Percentiles rank a stretch among this genome's conserved stretches.
Conservation (phyloP, 495 filamentous ascomycete species). For the Penicillium steckii region DNA sequence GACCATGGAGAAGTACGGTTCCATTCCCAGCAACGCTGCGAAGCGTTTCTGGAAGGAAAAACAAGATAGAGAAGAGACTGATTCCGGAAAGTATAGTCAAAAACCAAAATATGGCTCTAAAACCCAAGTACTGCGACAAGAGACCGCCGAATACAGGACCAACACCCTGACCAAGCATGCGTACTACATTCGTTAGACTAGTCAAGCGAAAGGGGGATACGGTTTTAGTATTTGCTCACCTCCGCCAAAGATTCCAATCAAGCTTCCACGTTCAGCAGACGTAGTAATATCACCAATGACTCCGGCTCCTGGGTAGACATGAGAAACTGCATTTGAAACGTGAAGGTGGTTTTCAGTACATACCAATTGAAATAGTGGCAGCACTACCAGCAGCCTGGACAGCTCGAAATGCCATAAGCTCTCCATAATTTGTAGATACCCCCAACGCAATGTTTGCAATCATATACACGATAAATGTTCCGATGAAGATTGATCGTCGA, state of each 20-base stretch:
- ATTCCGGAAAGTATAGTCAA: slow-evolving; percentile 55
- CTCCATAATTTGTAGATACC: slow-evolving; percentile 59
- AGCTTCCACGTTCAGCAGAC: slow-evolving; percentile 36
- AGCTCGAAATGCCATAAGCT: slow-evolving; percentile 61
- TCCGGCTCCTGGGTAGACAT: slow-evolving; percentile 28
- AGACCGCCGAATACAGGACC: slow-evolving; percentile 67
- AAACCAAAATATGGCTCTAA: slow-evolving; percentile 73
- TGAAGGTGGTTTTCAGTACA: not conserved
- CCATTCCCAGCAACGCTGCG: slow-evolving; percentile 74
- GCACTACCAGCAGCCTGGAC: slow-evolving; percentile 63
- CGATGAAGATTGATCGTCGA: slow-evolving; percentile 40
- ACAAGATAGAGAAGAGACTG: slow-evolving; percentile 47
- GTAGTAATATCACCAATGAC: slow-evolving; percentile 42
- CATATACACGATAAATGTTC: slow-evolving; percentile 40
- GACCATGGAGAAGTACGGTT: slow-evolving; percentile 34
- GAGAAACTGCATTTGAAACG: not conserved
- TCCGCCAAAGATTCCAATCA: slow-evolving; percentile 42
- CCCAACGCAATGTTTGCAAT: slow-evolving; percentile 61
- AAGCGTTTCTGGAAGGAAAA: slow-evolving; percentile 68
- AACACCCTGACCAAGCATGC: slow-evolving; percentile 53
- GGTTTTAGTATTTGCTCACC: slow-evolving; percentile 18
- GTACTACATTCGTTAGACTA: slow-evolving; percentile 14
- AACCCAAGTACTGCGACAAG: slow-evolving; percentile 63
- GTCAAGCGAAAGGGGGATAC: not conserved
- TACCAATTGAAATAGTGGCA: slow-evolving; percentile 46